Percentiles rank a stretch among this genome's conserved stretches.
phyloP scores from a whole-genome alignment of 1,284 basidiomycete genomes.

The Cryptococcus depauperatus region DNA sequence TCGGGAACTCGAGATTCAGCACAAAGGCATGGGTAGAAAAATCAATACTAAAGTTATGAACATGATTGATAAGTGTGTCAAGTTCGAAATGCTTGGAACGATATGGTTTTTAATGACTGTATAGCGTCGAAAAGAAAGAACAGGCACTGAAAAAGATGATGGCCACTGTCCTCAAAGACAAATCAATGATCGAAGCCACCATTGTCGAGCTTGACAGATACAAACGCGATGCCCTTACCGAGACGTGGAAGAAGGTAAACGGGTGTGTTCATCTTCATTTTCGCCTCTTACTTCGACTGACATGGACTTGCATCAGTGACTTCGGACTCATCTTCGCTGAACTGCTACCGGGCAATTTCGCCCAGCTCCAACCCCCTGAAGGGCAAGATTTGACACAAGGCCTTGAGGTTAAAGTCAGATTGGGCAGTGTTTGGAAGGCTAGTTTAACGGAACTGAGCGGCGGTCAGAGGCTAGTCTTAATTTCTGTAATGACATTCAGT shows the following conservation, averaged over 20 bases:
- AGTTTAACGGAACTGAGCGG: slow-evolving; percentile 94
- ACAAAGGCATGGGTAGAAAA: slow-evolving; percentile 86
- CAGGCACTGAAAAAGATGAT: slow-evolving; percentile 78
- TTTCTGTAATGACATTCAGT: neutral
- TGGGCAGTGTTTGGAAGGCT: slow-evolving; percentile 95
- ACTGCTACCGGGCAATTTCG: slow-evolving; percentile 91
- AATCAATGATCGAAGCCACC: slow-evolving; percentile 90
- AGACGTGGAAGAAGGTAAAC: slow-evolving; percentile 94
- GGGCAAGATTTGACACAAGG: slow-evolving; percentile 88
- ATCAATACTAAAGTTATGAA: slow-evolving; percentile 92
- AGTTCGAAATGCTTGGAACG: neutral
- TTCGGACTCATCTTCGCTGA: slow-evolving; percentile 97
- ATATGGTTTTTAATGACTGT: neutral
- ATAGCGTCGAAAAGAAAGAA: slow-evolving; percentile 92
- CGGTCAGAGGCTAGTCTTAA: slow-evolving; percentile 70
- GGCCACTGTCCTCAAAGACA: slow-evolving; percentile 82
- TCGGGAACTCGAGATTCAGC: slow-evolving; percentile 67
- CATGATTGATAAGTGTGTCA: slow-evolving; percentile 81
- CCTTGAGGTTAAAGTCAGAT: slow-evolving; percentile 90
- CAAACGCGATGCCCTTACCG: slow-evolving; percentile 85
- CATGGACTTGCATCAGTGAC: slow-evolving; percentile 65
- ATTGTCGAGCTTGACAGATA: slow-evolving; percentile 89
- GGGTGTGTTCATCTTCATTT: slow-evolving; percentile 59
- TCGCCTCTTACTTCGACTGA: no score
- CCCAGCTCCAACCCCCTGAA: slow-evolving; percentile 88